Evolutionary conservation across 768 basidiomycete genomes (phyloP).

Genomic region (Lactifluus subvellereus): DNA sequence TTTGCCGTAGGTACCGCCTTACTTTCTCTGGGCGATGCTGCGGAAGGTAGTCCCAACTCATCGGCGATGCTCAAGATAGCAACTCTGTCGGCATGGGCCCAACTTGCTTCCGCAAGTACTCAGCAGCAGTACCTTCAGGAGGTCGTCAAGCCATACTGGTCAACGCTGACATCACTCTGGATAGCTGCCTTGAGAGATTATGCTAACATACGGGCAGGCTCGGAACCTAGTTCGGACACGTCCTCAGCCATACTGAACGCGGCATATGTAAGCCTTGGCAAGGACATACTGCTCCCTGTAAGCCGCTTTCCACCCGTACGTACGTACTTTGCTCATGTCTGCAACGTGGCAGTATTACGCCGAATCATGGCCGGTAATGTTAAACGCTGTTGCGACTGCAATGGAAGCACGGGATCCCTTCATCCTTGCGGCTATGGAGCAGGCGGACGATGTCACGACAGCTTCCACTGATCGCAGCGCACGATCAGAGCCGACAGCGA

Average conservation of each 20-base stretch:
- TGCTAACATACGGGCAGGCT: slow-evolving; percentile 83
- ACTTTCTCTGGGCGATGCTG: slow-evolving; percentile 79
- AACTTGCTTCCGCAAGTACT: slow-evolving; percentile 73
- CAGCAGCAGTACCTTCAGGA: slow-evolving; percentile 70
- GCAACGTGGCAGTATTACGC: slow-evolving; percentile 67
- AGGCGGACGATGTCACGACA: slow-evolving; percentile 41
- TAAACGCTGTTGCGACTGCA: slow-evolving; percentile 77
- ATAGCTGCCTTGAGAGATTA: slow-evolving; percentile 86
- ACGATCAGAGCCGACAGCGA: slow-evolving; percentile 59
- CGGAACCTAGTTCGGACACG: slow-evolving; percentile 74
- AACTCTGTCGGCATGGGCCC: slow-evolving; percentile 92
- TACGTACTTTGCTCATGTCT: slow-evolving; percentile 3
- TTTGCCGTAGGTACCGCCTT: slow-evolving; percentile 63
- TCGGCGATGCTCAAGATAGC: slow-evolving; percentile 93
- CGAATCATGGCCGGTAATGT: slow-evolving; percentile 71
- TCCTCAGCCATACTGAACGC: slow-evolving; percentile 72
- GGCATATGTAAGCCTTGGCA: slow-evolving; percentile 81
- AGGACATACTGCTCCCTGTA: slow-evolving; percentile 88
- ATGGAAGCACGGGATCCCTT: slow-evolving; percentile 67
- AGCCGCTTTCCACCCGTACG: slow-evolving; percentile 29
- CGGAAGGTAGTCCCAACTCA: slow-evolving; percentile 87
- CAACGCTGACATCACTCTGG: slow-evolving; percentile 78
- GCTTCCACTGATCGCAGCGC: slow-evolving; percentile 29
- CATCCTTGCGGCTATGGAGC: slow-evolving; percentile 79
- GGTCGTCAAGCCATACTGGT: slow-evolving; percentile 76